These are phyloP conservation scores for Pseudocercospora crystallina DNA, from an alignment of 2,329 filamentous ascomycete species.

Conservation along the genomic window DNA sequence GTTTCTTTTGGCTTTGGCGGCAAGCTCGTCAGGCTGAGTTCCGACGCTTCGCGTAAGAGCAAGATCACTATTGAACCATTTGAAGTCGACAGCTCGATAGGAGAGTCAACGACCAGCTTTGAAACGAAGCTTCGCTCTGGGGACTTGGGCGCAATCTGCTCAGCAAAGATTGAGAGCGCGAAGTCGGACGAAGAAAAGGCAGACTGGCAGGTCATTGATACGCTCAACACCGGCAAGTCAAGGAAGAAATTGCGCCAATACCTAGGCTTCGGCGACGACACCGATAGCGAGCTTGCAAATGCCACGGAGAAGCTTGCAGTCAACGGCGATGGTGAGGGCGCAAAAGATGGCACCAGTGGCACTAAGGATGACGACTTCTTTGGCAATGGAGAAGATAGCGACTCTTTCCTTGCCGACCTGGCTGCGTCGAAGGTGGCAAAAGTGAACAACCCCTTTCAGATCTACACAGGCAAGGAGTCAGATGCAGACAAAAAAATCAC, in stretches of 20 bases:
- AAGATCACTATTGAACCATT: conserved; percentile 85
- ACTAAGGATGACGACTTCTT: conserved; percentile 63
- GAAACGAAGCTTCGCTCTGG: conserved; percentile 78
- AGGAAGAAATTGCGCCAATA: conserved; percentile 83
- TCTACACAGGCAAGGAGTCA: conserved; percentile 81
- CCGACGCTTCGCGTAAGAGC: conserved; percentile 65
- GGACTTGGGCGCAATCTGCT: conserved; percentile 75
- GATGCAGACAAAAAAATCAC: conserved; percentile 84
- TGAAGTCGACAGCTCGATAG: conserved; percentile 80
- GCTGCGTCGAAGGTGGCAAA: conserved; percentile 87
- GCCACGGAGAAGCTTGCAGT: conserved; percentile 38
- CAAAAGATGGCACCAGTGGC: conserved; percentile 31
- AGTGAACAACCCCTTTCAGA: conserved; percentile 90
- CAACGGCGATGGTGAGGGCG: conserved; percentile 56
- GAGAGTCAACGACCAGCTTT: conserved; percentile 81
- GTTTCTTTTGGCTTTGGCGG: conserved; percentile 95
- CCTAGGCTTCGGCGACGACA: conserved; percentile 73
- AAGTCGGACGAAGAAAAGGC: conserved; percentile 88
- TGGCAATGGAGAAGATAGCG: conserved; percentile 67
- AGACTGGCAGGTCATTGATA: conserved; percentile 94
- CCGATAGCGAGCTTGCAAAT: conserved; percentile 49
- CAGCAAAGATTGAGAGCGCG: conserved; percentile 71
- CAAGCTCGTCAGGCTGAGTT: conserved; percentile 77
- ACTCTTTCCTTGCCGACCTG: conserved; percentile 83
- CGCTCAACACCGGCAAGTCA: conserved; percentile 80